These are phyloP conservation scores for Dentiscutata heterogama DNA, from an alignment of 371 early-diverging fungal species.

Conservation along the genomic window DNA sequence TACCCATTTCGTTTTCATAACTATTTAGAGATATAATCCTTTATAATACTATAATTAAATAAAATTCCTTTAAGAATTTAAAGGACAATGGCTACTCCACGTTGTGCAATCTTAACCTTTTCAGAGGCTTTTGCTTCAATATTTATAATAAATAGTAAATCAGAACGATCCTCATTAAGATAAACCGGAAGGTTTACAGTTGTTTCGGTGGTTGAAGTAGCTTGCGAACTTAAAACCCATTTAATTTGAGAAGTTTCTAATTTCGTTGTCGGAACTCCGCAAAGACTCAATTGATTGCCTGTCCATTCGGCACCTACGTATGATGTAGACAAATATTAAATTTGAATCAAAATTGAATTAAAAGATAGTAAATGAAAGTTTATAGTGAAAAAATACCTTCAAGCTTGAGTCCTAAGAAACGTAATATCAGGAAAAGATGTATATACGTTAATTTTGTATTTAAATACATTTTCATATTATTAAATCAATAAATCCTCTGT, in stretches of 20 bases:
- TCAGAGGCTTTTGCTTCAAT: slow-evolving; percentile 58
- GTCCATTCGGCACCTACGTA: slow-evolving; percentile 76
- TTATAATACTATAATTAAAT: too few species aligned
- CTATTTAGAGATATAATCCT: too few species aligned
- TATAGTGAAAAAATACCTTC: neutral
- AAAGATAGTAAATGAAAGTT: neutral
- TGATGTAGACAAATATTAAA: too few species aligned
- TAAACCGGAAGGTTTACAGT: slow-evolving; percentile 80
- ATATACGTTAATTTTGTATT: too few species aligned
- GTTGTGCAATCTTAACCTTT: slow-evolving; percentile 70
- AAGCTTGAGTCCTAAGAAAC: slow-evolving; percentile 8
- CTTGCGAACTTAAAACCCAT: slow-evolving; percentile 58
- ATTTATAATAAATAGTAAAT: slow-evolving; percentile 77
- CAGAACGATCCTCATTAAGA: slow-evolving; percentile 81
- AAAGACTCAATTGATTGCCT: slow-evolving; percentile 61
- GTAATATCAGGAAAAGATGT: neutral
- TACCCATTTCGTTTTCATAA: too few species aligned
- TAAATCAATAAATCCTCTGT: slow-evolving; percentile 47
- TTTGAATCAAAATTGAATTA: neutral
- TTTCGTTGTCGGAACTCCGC: slow-evolving; percentile 60
- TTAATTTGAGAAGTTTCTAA: slow-evolving; percentile 58
- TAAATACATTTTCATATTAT: too few species aligned
- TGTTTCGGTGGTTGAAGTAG: slow-evolving; percentile 22
- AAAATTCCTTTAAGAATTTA: slow-evolving; percentile 31
- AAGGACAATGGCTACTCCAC: slow-evolving; percentile 78